A percentile compares a stretch with the other conserved stretches of the same genome.
Conservation (phyloP, 164 flowering plant genomes). For the Litsea cubeba region DNA sequence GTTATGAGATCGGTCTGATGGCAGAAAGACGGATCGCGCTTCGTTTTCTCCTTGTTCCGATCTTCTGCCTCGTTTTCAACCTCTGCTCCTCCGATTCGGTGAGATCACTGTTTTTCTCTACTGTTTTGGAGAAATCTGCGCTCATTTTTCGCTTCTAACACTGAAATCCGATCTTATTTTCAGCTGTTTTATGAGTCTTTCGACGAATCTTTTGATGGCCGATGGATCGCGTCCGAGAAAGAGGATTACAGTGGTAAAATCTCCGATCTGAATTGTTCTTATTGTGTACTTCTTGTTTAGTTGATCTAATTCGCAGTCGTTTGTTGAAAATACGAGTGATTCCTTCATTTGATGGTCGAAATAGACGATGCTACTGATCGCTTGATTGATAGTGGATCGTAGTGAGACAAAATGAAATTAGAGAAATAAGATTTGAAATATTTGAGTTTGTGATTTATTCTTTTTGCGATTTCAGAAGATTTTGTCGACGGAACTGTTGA, state of each 20-base stretch:
- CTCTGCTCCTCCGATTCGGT: constrained; percentile 30
- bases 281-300: neutral
- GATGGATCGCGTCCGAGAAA: constrained; percentile 75
- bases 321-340: no score
- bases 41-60: constrained; percentile 14
- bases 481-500: neutral
- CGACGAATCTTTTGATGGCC: constrained; percentile 63
- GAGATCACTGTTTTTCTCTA: neutral
- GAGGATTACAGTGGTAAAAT: constrained; percentile 62
- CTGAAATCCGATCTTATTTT: neutral
- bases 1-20: constrained; percentile 10
- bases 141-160: neutral
- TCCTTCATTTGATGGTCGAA: no score
- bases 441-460: neutral
- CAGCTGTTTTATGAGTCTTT: constrained; percentile 78
- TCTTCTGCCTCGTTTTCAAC: constrained; percentile 23
- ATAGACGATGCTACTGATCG: neutral
- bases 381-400: neutral
- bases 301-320: no score
- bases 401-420: neutral
- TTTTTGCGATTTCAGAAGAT: no score
- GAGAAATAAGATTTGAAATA: neutral
- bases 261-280: constrained; percentile 3
- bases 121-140: neutral
- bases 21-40: constrained; percentile 17